Evolutionary conservation across 768 basidiomycete genomes (phyloP).

Genomic region (Termitomyces heimii): DNA sequence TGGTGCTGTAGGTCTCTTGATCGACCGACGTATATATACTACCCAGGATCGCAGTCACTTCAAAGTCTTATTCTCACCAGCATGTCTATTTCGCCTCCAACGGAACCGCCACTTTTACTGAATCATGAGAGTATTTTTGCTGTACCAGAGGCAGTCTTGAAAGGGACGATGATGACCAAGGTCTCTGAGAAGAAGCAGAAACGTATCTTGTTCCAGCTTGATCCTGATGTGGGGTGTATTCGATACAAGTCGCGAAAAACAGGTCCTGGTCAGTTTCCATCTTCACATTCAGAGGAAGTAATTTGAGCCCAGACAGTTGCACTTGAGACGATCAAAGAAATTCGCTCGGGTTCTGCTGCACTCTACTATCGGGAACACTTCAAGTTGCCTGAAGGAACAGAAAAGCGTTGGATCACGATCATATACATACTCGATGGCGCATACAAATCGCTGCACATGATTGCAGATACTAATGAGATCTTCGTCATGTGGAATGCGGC

Average conservation of each 20-base stretch:
- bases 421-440: conserved; percentile 72
- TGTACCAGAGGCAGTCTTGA: conserved; percentile 9
- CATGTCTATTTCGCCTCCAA: neutral
- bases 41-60: neutral
- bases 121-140: conserved; percentile 1
- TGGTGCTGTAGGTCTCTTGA: neutral
- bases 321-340: conserved; percentile 83
- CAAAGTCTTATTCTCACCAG: neutral
- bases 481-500: conserved; percentile 53
- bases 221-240: conserved; percentile 73
- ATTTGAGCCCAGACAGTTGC: conserved; percentile 45
- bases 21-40: neutral
- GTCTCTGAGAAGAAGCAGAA: conserved; percentile 72
- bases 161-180: conserved; percentile 72
- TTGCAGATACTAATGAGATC: conserved; percentile 53
- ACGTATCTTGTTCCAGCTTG: conserved; percentile 59
- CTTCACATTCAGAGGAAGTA: neutral
- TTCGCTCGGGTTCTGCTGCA: conserved; percentile 69
- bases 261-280: conserved; percentile 44
- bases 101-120: neutral
- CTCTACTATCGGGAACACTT: conserved; percentile 68
- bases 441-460: conserved; percentile 84
- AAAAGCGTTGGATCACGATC: conserved; percentile 79
- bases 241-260: conserved; percentile 63
- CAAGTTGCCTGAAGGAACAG: conserved; percentile 53